Percentiles rank a stretch among this genome's conserved stretches.
These are phyloP conservation scores for Eucalyptus marginata DNA, from an alignment of 345 rosid species.

Conservation along the genomic window DNA sequence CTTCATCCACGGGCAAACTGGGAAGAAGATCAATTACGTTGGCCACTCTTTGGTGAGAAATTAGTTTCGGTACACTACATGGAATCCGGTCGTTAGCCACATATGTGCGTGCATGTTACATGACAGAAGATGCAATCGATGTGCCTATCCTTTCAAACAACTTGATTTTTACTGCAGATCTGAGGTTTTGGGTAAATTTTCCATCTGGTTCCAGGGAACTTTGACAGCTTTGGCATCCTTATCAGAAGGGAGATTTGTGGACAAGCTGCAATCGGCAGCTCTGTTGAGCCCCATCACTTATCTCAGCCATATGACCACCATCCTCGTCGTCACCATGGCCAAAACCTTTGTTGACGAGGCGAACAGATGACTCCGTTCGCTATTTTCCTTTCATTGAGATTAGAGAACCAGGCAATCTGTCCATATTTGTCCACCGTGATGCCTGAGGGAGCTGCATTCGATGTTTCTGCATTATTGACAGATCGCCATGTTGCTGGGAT, in stretches of 20 bases:
- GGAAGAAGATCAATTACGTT: constrained; percentile 64
- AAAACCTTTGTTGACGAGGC: constrained; percentile 72
- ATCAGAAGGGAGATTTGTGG: constrained; percentile 54
- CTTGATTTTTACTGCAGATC: not conserved
- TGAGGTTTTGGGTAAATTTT: not conserved
- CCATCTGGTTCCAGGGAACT: constrained; percentile 44
- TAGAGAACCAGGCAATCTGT: not conserved
- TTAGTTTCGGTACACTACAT: not conserved
- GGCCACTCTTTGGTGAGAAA: constrained; percentile 76
- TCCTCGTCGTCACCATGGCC: constrained; percentile 51
- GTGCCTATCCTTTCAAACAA: not conserved
- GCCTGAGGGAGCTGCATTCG: not conserved
- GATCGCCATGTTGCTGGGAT: constrained; percentile 45
- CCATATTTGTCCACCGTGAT: not conserved
- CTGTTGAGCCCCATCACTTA: constrained; percentile 79
- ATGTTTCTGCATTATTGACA: constrained; percentile 6
- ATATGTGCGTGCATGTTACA: not conserved
- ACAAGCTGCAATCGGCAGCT: constrained; percentile 58
- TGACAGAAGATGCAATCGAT: not conserved
- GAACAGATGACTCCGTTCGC: not conserved
- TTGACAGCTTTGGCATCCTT: constrained; percentile 60
- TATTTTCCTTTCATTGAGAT: not conserved
- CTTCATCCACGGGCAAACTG: constrained; percentile 34
- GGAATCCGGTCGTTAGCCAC: not conserved
- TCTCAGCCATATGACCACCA: constrained; percentile 78